Base-by-base conservation (phyloP, 2,329 filamentous ascomycete species). In the Fusarium tupiense region DNA sequence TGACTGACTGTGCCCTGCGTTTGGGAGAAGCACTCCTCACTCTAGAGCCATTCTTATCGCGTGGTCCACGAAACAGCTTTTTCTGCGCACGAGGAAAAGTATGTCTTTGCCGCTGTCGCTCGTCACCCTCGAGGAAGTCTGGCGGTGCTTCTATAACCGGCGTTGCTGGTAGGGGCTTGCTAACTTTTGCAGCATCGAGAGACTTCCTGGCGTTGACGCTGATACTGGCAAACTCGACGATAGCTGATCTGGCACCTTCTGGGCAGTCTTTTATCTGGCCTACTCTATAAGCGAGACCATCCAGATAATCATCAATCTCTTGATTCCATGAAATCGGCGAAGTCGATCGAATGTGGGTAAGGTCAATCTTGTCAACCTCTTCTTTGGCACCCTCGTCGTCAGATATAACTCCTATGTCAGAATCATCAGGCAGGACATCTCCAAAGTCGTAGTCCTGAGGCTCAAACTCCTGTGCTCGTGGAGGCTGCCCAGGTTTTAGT, bases 251-350 rank as follows among this genome's bases (percentile, higher is more conserved):
- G 22, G 77, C 80, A n/a, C 75, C 76, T 16, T 71, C 65, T 22
- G 80, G 79, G 10, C 69, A 75, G 46, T 73, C 62, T 49, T 77
- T 74, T 31, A 80, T 74, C 64, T 83, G 81, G 46, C 81, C 81
- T 35, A 82, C 75, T 64, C 80, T 75, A 73, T 81, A 81, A 54
- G 80, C 81, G 41, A 82, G 74, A 57, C 80, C 81, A 57, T 78
- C 65, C 20, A 78, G 64, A 44, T 67, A 72, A 35, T 67, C 68
- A 46, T 76, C 69, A 20, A 69, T 67, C 14, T 67, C 62, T 17
- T 62, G 31, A 52, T 66, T 17, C 63, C 75, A 13, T 56, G 52
- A 56, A 56, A 31, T 47, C 26, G 64, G 64, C 5, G 75, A 71
- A 5, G 56, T 64, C 8, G 76, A 56, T 12, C 57, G 50, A 17